A percentile compares a stretch with the other conserved stretches of the same genome.
These are phyloP conservation scores for Linnemannia elongata DNA, from an alignment of 192 early-diverging fungal species.

Conservation along the genomic window DNA sequence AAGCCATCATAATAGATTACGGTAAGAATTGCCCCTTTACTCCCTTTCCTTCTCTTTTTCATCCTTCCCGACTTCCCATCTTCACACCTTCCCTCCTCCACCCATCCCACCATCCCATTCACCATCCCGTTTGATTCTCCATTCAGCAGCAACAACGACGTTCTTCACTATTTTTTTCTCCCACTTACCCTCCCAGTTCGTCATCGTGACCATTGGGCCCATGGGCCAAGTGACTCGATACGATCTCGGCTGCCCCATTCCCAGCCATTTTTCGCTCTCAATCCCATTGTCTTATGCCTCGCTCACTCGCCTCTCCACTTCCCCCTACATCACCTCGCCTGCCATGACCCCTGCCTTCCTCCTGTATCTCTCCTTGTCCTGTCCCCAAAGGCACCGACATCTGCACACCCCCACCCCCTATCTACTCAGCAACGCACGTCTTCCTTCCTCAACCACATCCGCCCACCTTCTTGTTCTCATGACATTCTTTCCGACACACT, in stretches of 20 bases:
- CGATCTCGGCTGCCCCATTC: background rate
- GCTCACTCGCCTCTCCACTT: too few species aligned
- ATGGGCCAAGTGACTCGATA: background rate
- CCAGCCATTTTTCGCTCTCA: background rate
- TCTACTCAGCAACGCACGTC: background rate
- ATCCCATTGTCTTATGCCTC: background rate
- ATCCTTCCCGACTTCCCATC: conserved; percentile 3
- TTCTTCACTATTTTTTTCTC: background rate
- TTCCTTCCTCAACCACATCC: background rate
- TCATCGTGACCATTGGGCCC: background rate
- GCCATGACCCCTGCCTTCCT: background rate
- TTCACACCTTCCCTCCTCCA: background rate
- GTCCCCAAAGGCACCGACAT: background rate
- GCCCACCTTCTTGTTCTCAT: background rate
- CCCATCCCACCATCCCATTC: background rate
- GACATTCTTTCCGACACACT: conserved; percentile 9
- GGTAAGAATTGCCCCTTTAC: background rate
- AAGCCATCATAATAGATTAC: conserved; percentile 4
- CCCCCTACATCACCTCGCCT: background rate
- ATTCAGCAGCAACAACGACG: background rate
- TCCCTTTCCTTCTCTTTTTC: background rate
- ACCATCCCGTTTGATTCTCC: background rate
- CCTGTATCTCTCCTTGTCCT: background rate
- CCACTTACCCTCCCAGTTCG: background rate
- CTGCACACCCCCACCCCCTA: background rate